Evolutionary conservation across 83 land plant species (phyloP).

Genomic region (Thuja plicata): DNA sequence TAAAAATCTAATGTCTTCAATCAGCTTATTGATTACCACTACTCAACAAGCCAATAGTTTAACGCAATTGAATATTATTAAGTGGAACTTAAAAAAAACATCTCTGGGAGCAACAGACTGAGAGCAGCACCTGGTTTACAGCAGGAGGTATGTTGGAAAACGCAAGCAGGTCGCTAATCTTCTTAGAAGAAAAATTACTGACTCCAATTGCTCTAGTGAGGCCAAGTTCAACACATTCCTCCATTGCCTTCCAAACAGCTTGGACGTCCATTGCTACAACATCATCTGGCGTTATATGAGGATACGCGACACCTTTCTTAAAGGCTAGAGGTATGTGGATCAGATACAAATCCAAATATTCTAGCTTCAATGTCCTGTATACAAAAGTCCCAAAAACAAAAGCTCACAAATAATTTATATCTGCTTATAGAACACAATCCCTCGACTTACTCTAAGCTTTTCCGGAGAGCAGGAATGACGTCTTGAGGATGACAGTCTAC

Average conservation of each 20-base stretch:
- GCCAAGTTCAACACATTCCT: slow-evolving; percentile 44
- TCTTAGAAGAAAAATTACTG: slow-evolving; percentile 56
- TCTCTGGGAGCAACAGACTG: neutral
- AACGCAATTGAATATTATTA: neutral
- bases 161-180: slow-evolving; percentile 29
- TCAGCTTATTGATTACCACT: too few relatives aligned
- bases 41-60: too few relatives aligned
- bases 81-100: neutral
- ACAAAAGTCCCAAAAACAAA: neutral
- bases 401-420: neutral
- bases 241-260: slow-evolving; percentile 50
- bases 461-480: slow-evolving; percentile 23
- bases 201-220: slow-evolving; percentile 55
- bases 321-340: slow-evolving; percentile 56
- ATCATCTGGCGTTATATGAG: slow-evolving; percentile 42
- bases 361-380: slow-evolving; percentile 48
- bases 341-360: slow-evolving; percentile 58
- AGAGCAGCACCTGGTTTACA: slow-evolving; percentile 45
- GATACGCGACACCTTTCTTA: slow-evolving; percentile 22
- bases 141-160: slow-evolving; percentile 55
- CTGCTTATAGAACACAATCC: too few relatives aligned
- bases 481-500: slow-evolving; percentile 14
- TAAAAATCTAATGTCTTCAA: too few relatives aligned
- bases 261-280: slow-evolving; percentile 36
- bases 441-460: slow-evolving; percentile 18